Evolutionary conservation across 192 early-diverging fungal genomes (phyloP), one percentile per base, ranked within the genome.

Genomic region (Gigaspora rosea): DNA sequence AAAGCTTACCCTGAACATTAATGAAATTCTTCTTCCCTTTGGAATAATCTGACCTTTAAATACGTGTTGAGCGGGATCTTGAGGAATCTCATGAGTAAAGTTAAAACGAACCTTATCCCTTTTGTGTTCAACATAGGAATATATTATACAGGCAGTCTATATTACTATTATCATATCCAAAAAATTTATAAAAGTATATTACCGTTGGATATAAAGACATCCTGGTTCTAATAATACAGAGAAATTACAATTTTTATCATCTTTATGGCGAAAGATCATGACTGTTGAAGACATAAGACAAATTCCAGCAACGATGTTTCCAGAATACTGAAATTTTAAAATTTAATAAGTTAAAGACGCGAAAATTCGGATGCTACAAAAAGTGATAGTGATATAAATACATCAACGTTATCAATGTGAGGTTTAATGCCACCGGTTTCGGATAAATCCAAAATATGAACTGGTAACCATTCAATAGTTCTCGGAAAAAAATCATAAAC

Each of bases 341-440:
- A 69, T 36, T 2, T 8, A 69, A 9, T 27, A 69, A 69, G 36
- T 22, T 3, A 69, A 47, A 47, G 41, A 51, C 4, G 1, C 27
- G 27, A 27, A 27, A 27, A 27, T 27, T 27, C 27, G 27, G 27
- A 27, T 27, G 27, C 27, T 27, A 27, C 27, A 27, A 49, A 51
- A 6, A 49, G 15, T 32, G 20, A 65, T 65, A 33, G 13, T 65
- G 22, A 33, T 65, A 22, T 15, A n/a, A 36, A 65, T 64, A 76
- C 93, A 41, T 92, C 89, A 10, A 90, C 74, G 74, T 96, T 94
- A 79, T 96, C 94, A 5, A 96, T 89, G 78, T 96, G 94, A 8
- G 91, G 87, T 80, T 88, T 85, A 73, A 96, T 96, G 59, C 91
- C 92, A 49, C 92, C 90, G 18, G 51, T 70, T 2, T 88, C 82